Percentiles rank a stretch among this genome's conserved stretches.
Evolutionary conservation across 2,329 filamentous ascomycete genomes (phyloP).

Genomic region (Claviceps maximensis): DNA sequence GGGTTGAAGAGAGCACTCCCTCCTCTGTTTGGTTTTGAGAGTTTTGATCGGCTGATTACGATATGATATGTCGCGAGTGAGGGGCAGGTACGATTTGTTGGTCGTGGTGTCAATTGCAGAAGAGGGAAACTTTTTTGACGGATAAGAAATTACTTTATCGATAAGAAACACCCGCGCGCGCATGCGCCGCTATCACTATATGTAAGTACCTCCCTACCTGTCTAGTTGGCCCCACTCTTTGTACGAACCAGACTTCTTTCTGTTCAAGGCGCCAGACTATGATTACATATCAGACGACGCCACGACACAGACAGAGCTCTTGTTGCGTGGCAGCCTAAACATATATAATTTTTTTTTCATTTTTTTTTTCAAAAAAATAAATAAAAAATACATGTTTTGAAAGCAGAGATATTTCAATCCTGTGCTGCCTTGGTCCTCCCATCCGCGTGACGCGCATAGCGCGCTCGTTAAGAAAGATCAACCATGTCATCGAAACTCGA

Average conservation of each 20-base stretch:
- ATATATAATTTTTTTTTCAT: too few relatives aligned
- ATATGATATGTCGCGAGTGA: slow-evolving; percentile 2
- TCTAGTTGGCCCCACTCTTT: neutral
- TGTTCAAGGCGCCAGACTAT: neutral
- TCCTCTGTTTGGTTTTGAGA: neutral
- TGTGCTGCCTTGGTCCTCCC: neutral
- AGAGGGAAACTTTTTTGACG: slow-evolving; percentile 4
- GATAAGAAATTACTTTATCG: slow-evolving; percentile 12
- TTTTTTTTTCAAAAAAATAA: too few relatives aligned
- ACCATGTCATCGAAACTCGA: slow-evolving; percentile 49
- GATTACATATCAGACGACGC: neutral
- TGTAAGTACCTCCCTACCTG: too few relatives aligned
- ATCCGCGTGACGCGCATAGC: slow-evolving; percentile 1
- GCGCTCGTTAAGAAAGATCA: slow-evolving; percentile 1
- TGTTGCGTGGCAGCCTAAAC: neutral
- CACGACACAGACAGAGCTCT: neutral
- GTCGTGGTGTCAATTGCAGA: neutral
- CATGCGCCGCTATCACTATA: too few relatives aligned
- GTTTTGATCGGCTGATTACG: neutral
- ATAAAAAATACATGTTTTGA: too few relatives aligned
- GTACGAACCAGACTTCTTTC: neutral
- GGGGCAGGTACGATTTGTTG: neutral
- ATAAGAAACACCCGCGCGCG: slow-evolving; percentile 7
- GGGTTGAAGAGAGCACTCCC: neutral
- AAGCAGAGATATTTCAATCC: neutral